Conservation (phyloP, 345 rosid genomes). For the Gossypium raimondii region DNA sequence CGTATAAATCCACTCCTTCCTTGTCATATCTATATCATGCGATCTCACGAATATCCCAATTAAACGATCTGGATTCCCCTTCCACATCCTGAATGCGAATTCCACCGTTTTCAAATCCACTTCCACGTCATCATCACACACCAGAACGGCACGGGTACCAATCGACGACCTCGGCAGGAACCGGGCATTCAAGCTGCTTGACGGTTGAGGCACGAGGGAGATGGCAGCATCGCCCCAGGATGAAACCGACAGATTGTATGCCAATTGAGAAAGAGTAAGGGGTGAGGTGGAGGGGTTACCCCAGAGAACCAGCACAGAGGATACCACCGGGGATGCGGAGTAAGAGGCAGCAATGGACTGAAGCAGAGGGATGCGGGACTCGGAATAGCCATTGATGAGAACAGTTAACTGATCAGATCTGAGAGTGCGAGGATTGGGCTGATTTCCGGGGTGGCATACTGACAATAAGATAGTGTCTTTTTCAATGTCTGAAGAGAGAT, state of each 20-base stretch:
- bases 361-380: background rate
- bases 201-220: background rate
- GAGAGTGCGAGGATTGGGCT: background rate
- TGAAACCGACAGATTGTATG: background rate
- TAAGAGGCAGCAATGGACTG: background rate
- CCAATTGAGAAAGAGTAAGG: background rate
- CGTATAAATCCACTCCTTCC: constrained; percentile 64
- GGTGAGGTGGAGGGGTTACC: background rate
- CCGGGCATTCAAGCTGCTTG: background rate
- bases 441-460: background rate
- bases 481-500: background rate
- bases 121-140: background rate
- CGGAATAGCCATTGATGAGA: background rate
- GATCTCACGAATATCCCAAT: constrained; percentile 60
- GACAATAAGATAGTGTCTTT: background rate
- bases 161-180: background rate
- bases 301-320: background rate
- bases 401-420: background rate
- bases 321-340: background rate
- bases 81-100: constrained; percentile 57
- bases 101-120: background rate
- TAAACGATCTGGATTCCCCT: constrained; percentile 43
- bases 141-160: background rate
- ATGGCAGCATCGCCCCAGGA: background rate
- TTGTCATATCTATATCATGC: constrained; percentile 35